Evolutionary conservation across 2,329 filamentous ascomycete species (phyloP), one percentile per base, ranked within the genome.

Genomic region (Venturia effusa): DNA sequence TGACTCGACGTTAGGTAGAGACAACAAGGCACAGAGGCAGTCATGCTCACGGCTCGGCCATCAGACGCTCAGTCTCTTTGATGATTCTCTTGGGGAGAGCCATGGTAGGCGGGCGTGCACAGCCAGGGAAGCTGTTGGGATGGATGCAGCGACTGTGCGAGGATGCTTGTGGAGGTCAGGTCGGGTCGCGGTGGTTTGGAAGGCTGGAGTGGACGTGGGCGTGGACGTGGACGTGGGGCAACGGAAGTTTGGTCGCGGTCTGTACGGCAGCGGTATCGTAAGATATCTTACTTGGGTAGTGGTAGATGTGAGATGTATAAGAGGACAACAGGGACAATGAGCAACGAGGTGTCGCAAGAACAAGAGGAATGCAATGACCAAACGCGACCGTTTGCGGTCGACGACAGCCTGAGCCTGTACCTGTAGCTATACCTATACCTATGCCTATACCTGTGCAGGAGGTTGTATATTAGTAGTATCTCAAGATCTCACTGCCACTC

Each of bases 61-160:
- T 92, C 70, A 99, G 84, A 73, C 94, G 88, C 80, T 99, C 93
- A 24, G 94, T 99, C 84, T 99, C 95, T 80, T 99, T 99, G 73
- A 97, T 84, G 73, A 99, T 99, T 74, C 94, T 84, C 83, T 99
- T 99, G 39, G 94, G 93, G 68, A 99, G 82, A 67, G 91, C 87
- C 90, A 81, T 82, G 66, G 66, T 73, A 39, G 37, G 67, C 37
- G 62, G 57, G 30, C 63, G 32, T 37, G 40, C 48, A 51, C 32
- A 60, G 59, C 59, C 22, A 30, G n/a, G 30, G 30, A 17, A 15
- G 30, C 22, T 37, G 8, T 51, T 37, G 27, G n/a, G 40, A 40
- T 27, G n/a, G 39, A 24, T 22, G 61, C 19, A 41, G 59, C 24
- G 40, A 54, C 27, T 32, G 24, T 30, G 39, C 3, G 63, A 40